Evolutionary conservation across 1,284 basidiomycete genomes (phyloP).

Genomic region (Moesziomyces globuligerus): DNA sequence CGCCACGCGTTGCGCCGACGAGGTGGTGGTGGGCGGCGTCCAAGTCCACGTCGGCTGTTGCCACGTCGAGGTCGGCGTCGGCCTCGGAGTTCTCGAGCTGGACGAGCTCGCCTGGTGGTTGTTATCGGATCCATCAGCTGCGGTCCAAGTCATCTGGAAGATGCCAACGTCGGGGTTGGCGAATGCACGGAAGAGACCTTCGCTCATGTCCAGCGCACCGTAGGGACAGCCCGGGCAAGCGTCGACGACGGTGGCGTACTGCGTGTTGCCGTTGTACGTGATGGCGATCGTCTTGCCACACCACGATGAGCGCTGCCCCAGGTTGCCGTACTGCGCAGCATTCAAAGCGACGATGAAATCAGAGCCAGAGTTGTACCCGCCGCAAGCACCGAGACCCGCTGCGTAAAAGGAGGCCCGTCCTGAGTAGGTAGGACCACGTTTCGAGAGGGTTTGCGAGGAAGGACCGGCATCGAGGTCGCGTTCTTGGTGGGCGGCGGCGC

Average conservation of each 20-base stretch:
- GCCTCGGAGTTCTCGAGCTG: conserved; percentile 13
- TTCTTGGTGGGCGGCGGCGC: not conserved
- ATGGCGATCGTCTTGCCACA: conserved; percentile 78
- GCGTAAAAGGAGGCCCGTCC: conserved; percentile 47
- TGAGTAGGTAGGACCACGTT: conserved; percentile 23
- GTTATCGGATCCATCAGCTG: conserved; percentile 20
- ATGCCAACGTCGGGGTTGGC: conserved; percentile 38
- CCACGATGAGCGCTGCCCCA: conserved; percentile 27
- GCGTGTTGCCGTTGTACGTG: conserved; percentile 70
- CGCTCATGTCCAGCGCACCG: conserved; percentile 81
- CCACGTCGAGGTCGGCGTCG: conserved; percentile 15
- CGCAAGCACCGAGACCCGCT: conserved; percentile 47
- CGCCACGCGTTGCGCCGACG: conserved; percentile 3
- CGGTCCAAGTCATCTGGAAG: conserved; percentile 56
- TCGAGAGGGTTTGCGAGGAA: conserved; percentile 25
- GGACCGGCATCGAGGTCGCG: conserved; percentile 7
- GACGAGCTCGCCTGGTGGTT: conserved; percentile 8
- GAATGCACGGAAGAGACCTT: conserved; percentile 74
- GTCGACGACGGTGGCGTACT: conserved; percentile 75
- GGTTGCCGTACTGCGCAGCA: conserved; percentile 42
- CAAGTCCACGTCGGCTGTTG: conserved; percentile 13
- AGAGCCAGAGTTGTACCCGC: conserved; percentile 26
- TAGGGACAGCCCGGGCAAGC: conserved; percentile 78
- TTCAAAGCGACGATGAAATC: conserved; percentile 54
- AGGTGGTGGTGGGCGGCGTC: conserved; percentile 5